phyloP scores from a whole-genome alignment of 2,329 filamentous ascomycete genomes.

The Ophiognomonia clavigignenti-juglandacearum region DNA sequence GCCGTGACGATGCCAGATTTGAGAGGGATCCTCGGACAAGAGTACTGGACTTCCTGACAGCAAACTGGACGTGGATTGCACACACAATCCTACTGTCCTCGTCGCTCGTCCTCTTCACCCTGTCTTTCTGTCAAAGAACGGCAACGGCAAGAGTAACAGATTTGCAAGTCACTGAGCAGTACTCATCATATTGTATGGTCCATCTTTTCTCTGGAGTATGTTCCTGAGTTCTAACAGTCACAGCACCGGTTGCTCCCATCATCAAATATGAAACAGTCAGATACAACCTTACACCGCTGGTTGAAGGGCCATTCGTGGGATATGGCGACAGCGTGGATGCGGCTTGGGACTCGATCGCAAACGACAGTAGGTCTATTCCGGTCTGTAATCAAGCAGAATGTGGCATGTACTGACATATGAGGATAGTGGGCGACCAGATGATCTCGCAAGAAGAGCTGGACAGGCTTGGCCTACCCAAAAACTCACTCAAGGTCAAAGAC shows the following conservation, averaged over 20 bases:
- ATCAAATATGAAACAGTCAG: slow-evolving; percentile 45
- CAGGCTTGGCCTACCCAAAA: slow-evolving; percentile 46
- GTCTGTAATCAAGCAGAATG: slow-evolving; percentile 7
- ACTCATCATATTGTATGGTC: slow-evolving; percentile 34
- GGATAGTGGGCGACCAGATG: slow-evolving; percentile 55
- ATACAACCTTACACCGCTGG: slow-evolving; percentile 43
- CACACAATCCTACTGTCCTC: slow-evolving; percentile 34
- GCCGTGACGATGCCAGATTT: slow-evolving; percentile 7
- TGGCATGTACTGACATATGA: not conserved
- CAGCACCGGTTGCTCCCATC: slow-evolving; percentile 42
- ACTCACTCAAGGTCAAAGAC: slow-evolving; percentile 50
- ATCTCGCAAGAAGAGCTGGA: slow-evolving; percentile 49
- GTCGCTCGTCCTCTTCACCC: slow-evolving; percentile 34
- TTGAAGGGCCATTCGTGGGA: slow-evolving; percentile 48
- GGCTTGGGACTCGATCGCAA: slow-evolving; percentile 52
- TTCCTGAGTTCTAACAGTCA: slow-evolving; percentile 9
- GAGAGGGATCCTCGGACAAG: slow-evolving; percentile 5
- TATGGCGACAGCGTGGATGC: slow-evolving; percentile 51
- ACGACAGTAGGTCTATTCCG: slow-evolving; percentile 31
- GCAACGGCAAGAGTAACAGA: slow-evolving; percentile 30
- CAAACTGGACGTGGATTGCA: slow-evolving; percentile 34
- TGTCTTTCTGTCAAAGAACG: slow-evolving; percentile 34
- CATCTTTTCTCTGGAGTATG: not conserved
- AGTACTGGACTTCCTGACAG: slow-evolving; percentile 10
- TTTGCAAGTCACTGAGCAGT: slow-evolving; percentile 30